Evolutionary conservation across 768 basidiomycete genomes (phyloP).

Genomic region (Kwoniella mangroviensis): DNA sequence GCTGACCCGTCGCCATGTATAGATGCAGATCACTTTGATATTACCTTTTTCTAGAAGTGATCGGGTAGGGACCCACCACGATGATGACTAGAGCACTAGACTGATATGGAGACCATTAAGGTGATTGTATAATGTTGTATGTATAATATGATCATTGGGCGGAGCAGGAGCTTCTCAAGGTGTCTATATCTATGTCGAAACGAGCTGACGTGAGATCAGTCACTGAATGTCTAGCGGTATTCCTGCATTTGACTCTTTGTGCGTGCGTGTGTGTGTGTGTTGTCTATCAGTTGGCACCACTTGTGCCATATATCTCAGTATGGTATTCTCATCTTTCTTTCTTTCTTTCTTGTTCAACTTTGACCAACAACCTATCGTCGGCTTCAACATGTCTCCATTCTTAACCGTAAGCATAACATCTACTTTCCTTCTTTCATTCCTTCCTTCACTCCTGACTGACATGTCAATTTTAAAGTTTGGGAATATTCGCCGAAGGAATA

Average conservation of each 20-base stretch:
- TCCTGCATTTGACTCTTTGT: too few relatives aligned
- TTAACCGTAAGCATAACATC: not conserved
- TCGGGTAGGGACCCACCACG: not conserved
- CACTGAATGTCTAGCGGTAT: too few relatives aligned
- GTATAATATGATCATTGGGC: not conserved
- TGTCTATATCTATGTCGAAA: not conserved
- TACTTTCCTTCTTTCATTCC: too few relatives aligned
- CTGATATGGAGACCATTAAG: too few relatives aligned
- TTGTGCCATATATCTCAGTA: too few relatives aligned
- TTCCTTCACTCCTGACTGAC: too few relatives aligned
- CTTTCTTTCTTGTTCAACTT: not conserved
- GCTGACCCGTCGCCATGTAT: not conserved
- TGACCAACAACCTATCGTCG: not conserved
- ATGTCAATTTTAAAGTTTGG: too few relatives aligned
- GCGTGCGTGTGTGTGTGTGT: too few relatives aligned
- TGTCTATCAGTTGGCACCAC: too few relatives aligned
- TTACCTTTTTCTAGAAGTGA: constrained; percentile 3
- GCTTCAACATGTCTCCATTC: not conserved
- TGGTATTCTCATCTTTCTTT: too few relatives aligned
- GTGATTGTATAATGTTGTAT: not conserved
- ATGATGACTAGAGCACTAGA: not conserved
- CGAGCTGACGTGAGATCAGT: not conserved
- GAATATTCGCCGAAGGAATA: too few relatives aligned
- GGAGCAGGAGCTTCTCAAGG: too few relatives aligned
- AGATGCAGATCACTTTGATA: not conserved